These are phyloP conservation scores for Cokeromyces recurvatus DNA, from an alignment of 371 early-diverging fungal genomes.

Conservation along the genomic window DNA sequence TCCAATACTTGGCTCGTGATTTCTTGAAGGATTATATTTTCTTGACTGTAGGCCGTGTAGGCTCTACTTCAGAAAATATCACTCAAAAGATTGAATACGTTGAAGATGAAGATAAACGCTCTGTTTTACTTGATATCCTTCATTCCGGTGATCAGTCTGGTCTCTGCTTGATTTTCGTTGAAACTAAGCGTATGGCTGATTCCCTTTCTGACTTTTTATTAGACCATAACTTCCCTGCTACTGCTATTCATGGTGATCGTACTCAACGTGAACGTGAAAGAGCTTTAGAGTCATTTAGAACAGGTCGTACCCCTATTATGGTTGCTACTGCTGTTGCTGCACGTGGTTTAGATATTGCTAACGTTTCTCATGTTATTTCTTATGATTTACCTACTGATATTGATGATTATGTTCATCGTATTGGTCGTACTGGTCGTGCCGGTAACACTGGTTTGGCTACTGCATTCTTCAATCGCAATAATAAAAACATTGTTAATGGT, in stretches of 20 bases:
- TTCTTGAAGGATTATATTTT: slow-evolving; percentile 93
- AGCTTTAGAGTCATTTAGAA: slow-evolving; percentile 88
- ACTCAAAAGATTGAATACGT: slow-evolving; percentile 85
- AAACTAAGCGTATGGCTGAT: slow-evolving; percentile 98
- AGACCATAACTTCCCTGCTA: slow-evolving; percentile 80
- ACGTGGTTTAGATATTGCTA: slow-evolving; percentile 95
- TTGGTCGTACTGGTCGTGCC: slow-evolving; percentile 97
- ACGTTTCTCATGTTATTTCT: slow-evolving; percentile 89
- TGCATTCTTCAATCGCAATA: slow-evolving; percentile 96
- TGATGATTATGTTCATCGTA: slow-evolving; percentile 97
- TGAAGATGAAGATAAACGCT: slow-evolving; percentile 85
- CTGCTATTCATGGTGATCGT: slow-evolving; percentile 96
- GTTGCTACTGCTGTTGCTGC: slow-evolving; percentile 99
- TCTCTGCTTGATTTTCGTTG: slow-evolving; percentile 96
- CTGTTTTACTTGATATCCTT: slow-evolving; percentile 82
- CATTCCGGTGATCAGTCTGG: slow-evolving; percentile 61
- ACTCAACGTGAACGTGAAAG: slow-evolving; percentile 96
- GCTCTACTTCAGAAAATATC: slow-evolving; percentile 94
- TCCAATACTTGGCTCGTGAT: slow-evolving; percentile 91
- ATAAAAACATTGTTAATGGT: slow-evolving; percentile 83
- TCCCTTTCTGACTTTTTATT: slow-evolving; percentile 77
- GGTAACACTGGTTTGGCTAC: slow-evolving; percentile 92
- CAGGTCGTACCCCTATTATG: slow-evolving; percentile 89
- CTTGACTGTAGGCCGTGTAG: slow-evolving; percentile 90
- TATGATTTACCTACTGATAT: slow-evolving; percentile 94